A percentile compares a stretch with the other conserved stretches of the same genome.
Evolutionary conservation across 495 filamentous ascomycete genomes (phyloP).

Genomic region (Xylaria nigripes): DNA sequence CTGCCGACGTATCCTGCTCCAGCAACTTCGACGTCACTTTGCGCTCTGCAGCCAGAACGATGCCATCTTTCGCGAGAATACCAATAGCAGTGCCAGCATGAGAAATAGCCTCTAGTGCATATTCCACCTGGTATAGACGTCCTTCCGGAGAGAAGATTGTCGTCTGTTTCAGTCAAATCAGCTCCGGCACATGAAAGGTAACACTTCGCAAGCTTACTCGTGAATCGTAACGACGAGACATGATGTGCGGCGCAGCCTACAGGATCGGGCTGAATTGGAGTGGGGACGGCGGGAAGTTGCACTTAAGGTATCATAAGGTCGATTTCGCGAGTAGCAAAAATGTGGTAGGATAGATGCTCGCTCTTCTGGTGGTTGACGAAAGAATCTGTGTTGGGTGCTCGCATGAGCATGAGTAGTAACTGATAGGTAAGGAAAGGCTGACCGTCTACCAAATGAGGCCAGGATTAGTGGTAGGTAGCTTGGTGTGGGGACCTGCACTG

Average conservation of each 20-base stretch:
- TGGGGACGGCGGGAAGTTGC: neutral
- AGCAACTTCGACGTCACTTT: constrained; percentile 99
- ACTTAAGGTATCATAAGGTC: neutral
- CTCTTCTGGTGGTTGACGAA: neutral
- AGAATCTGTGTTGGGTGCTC: neutral
- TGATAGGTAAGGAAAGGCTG: constrained; percentile 2
- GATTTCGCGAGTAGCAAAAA: neutral
- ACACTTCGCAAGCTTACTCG: constrained; percentile 52
- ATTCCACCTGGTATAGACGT: constrained; percentile 97
- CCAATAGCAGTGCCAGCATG: constrained; percentile 95
- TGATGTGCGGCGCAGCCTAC: constrained; percentile 32
- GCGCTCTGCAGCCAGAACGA: constrained; percentile 96
- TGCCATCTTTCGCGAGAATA: constrained; percentile 94
- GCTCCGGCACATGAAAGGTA: constrained; percentile 16
- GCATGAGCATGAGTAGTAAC: neutral
- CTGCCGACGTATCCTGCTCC: constrained; percentile 97
- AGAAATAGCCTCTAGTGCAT: constrained; percentile 96
- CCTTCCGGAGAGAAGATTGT: constrained; percentile 99
- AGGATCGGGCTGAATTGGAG: neutral
- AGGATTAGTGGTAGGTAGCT: neutral
- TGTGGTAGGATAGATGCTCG: neutral
- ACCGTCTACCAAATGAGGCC: constrained; percentile 1
- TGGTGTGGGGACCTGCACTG: neutral
- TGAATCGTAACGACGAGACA: constrained; percentile 99
- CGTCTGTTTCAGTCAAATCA: constrained; percentile 56